Conservation (phyloP, 1,139 yeast species). For the Debaryomyces subglobosus region DNA sequence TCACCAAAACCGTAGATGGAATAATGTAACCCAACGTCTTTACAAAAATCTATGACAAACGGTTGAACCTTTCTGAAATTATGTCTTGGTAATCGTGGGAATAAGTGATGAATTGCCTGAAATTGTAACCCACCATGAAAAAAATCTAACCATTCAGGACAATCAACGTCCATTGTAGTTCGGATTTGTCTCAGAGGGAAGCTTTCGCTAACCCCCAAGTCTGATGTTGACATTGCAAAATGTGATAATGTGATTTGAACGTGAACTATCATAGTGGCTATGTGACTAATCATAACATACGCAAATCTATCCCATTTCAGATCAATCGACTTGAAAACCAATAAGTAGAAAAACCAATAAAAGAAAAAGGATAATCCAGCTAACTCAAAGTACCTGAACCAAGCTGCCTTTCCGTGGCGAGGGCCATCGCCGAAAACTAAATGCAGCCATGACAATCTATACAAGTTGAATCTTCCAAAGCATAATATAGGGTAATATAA, state of each 20-base stretch:
- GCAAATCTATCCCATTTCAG: constrained; percentile 54
- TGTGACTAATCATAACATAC: constrained; percentile 73
- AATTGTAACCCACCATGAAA: constrained; percentile 92
- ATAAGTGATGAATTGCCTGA: constrained; percentile 88
- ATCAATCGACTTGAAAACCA: constrained; percentile 55
- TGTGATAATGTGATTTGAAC: constrained; percentile 90
- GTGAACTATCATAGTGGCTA: constrained; percentile 86
- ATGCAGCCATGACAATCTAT: constrained; percentile 80
- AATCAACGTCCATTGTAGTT: constrained; percentile 94
- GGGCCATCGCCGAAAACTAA: constrained; percentile 77
- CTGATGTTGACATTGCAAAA: constrained; percentile 92
- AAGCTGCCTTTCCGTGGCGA: constrained; percentile 76
- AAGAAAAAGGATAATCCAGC: constrained; percentile 68
- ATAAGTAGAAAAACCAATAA: constrained; percentile 77
- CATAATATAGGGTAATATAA: constrained; percentile 77
- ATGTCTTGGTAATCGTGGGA: constrained; percentile 89
- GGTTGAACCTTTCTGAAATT: constrained; percentile 78
- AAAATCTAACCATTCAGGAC: constrained; percentile 91
- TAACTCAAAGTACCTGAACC: constrained; percentile 80
- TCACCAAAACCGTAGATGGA: constrained; percentile 82
- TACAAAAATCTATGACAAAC: constrained; percentile 71
- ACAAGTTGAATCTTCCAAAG: constrained; percentile 85
- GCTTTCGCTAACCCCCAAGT: constrained; percentile 79
- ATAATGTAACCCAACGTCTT: constrained; percentile 76
- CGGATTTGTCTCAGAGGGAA: constrained; percentile 81